These are phyloP conservation scores for Acer saccharum DNA, from an alignment of 345 rosid species.

Conservation along the genomic window DNA sequence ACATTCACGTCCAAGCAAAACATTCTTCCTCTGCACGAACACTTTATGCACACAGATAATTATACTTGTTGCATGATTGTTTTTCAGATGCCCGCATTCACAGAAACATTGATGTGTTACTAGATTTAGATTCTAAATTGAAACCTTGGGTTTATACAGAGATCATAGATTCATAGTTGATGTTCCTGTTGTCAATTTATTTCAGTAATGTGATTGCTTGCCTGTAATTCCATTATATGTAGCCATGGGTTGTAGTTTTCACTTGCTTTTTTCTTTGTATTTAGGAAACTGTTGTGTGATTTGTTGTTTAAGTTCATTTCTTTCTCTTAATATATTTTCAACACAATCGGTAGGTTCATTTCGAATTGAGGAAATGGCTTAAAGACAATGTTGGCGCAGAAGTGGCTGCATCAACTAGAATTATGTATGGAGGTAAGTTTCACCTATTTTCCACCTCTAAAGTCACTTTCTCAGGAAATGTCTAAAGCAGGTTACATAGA, in stretches of 20 bases:
- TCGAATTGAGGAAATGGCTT: constrained; percentile 72
- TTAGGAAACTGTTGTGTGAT: neutral
- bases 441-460: neutral
- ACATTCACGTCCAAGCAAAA: neutral
- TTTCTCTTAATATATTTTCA: constrained; percentile 1
- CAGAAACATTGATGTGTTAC: neutral
- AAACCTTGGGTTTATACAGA: neutral
- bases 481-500: neutral
- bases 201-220: neutral
- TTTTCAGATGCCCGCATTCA: neutral
- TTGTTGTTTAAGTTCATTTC: neutral
- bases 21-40: neutral
- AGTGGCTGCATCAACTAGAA: constrained; percentile 61
- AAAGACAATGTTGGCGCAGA: constrained; percentile 53
- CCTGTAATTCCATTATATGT: neutral
- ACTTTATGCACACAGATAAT: neutral
- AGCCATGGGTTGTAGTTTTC: neutral
- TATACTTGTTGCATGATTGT: neutral
- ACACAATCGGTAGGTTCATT: constrained; percentile 47
- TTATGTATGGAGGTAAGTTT: constrained; percentile 71
- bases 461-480: neutral
- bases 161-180: neutral
- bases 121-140: neutral
- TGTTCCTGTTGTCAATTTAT: neutral
- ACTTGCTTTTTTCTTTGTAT: neutral